phyloP scores from a whole-genome alignment of 306 rosid genomes.

The Cucurbita maxima region DNA sequence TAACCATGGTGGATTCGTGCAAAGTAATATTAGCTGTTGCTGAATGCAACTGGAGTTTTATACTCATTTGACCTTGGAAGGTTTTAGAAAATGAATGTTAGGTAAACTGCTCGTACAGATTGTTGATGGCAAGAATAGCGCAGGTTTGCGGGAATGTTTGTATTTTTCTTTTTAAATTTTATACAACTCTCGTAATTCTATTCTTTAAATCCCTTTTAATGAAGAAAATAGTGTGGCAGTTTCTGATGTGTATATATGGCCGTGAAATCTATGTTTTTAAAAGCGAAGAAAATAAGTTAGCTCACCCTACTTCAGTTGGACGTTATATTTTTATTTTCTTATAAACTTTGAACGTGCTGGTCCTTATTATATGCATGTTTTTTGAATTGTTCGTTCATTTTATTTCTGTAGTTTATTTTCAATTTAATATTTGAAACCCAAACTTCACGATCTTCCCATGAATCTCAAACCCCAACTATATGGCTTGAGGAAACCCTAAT shows the following conservation, averaged over 20 bases:
- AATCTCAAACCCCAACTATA: conserved; percentile 29
- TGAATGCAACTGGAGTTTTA: background rate
- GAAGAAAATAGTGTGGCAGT: background rate
- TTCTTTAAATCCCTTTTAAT: background rate
- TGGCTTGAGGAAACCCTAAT: too few relatives aligned
- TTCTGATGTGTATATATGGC: background rate
- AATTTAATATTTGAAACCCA: conserved; percentile 23
- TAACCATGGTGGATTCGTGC: background rate
- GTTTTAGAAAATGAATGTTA: background rate
- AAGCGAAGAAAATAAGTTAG: too few relatives aligned
- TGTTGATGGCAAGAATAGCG: background rate
- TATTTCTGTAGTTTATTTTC: background rate
- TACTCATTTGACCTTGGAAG: background rate
- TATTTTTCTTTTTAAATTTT: background rate
- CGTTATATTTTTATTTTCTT: background rate
- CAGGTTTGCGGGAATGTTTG: background rate
- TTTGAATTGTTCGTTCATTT: background rate
- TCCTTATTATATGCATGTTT: background rate
- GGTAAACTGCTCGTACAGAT: background rate
- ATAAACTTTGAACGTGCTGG: background rate
- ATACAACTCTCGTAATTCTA: background rate
- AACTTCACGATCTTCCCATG: conserved; percentile 49
- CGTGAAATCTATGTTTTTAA: too few relatives aligned
- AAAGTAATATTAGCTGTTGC: background rate
- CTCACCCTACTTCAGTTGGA: too few relatives aligned